A percentile compares a stretch with the other conserved stretches of the same genome.
phyloP scores from a whole-genome alignment of 2,329 filamentous ascomycete species.

The Exophiala xenobiotica region DNA sequence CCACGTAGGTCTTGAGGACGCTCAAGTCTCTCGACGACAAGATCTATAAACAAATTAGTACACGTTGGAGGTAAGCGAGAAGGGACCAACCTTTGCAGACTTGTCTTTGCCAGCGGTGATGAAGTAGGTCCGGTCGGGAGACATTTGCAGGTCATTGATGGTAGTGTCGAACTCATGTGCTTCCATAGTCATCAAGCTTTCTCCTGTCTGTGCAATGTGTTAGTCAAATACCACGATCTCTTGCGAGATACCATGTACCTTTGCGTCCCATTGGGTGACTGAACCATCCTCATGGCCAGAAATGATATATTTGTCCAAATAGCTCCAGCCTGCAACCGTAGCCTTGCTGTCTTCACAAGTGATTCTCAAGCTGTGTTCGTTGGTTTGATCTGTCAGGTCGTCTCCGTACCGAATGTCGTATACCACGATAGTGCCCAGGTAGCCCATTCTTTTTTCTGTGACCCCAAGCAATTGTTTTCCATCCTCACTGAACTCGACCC shows the following conservation, averaged over 20 bases:
- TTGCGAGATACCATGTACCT: slow-evolving; percentile 54
- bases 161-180: slow-evolving; percentile 79
- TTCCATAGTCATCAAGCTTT: slow-evolving; percentile 75
- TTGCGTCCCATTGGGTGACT: slow-evolving; percentile 85
- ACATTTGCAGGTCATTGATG: slow-evolving; percentile 95
- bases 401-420: slow-evolving; percentile 84
- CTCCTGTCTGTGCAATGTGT: slow-evolving; percentile 62
- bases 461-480: slow-evolving; percentile 86
- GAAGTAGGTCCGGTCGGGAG: slow-evolving; percentile 91
- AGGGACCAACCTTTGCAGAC: slow-evolving; percentile 76
- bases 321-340: slow-evolving; percentile 95
- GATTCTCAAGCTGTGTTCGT: slow-evolving; percentile 81
- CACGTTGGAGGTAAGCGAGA: slow-evolving; percentile 2
- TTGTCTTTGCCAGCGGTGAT: slow-evolving; percentile 99
- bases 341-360: slow-evolving; percentile 95
- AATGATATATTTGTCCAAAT: slow-evolving; percentile 92
- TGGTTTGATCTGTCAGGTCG: slow-evolving; percentile 72
- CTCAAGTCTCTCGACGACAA: slow-evolving; percentile 82
- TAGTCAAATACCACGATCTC: background rate
- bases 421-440: slow-evolving; percentile 89
- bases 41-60: slow-evolving; percentile 53
- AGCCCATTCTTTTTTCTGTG: slow-evolving; percentile 98
- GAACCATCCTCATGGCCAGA: slow-evolving; percentile 95
- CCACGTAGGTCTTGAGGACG: slow-evolving; percentile 85
- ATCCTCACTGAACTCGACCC: slow-evolving; percentile 95